Base-by-base conservation (phyloP, 2,329 filamentous ascomycete genomes). In the Ophiostoma sp. region DNA sequence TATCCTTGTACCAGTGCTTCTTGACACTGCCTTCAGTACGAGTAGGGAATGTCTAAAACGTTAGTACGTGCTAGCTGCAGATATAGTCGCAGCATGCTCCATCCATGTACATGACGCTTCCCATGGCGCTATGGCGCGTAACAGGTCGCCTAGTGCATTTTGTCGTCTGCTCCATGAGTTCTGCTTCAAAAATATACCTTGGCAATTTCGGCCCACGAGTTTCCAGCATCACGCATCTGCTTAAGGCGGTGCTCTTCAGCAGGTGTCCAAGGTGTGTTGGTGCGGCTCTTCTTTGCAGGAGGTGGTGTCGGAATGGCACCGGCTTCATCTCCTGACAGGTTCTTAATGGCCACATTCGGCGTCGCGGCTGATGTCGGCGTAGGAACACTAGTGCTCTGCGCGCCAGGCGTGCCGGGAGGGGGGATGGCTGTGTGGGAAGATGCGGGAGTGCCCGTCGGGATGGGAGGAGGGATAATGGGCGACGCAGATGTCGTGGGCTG, bases 1-100 rank as follows among this genome's bases (percentile, higher is more conserved):
- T 99, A 76, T 99, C 95, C 92, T 98, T 98, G 81, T 99, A 98
- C 94, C 95, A 99, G 79, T 99, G 95, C 82, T 98, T 99, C 85
- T 98, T 99, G 31, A 99, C 95, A 77, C 94, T 97, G 8, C 95
- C 95, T 81, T 99, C 95, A 60, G 95, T 99, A 76, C 95, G 87
- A 33, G 88, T 89, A 13, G 95, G 94, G 78, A 99, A 99, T 2
- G 91, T 94, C 92, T 96, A 74, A 4, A 27, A 1, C 6, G 65
- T 67, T 67, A 67, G 65, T 41, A 23, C 10, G 7, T 66, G 62
- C 27, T 64, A 35, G 60, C 33, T 33, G 33, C 52, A 57, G 52
- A 57, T 57, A 15, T 39, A 39, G 44, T 20, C 20, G n/a, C 17
- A n/a, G 52, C 52, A 57, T 60, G 54, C 54, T 13, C 54, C 54